Conservation (phyloP, 352 stramenopile species). For the Phytophthora pluvialis region DNA sequence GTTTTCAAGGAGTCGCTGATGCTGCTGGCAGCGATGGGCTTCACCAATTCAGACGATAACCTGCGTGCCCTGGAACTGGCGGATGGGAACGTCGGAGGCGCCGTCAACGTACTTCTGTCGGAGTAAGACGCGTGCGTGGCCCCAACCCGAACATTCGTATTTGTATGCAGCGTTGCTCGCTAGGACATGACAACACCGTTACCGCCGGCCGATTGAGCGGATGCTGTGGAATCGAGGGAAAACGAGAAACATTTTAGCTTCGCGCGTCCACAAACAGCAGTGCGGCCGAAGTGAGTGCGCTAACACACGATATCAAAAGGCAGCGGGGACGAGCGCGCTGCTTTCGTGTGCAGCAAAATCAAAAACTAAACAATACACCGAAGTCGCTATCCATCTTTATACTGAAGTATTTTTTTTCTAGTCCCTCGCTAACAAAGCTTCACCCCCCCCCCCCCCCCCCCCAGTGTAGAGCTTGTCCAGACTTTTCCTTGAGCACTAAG, state of each 20-base stretch:
- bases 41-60: constrained; percentile 56
- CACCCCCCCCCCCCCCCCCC: too few species aligned
- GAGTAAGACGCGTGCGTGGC: constrained; percentile 34
- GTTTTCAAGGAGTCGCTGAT: constrained; percentile 48
- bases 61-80: constrained; percentile 46
- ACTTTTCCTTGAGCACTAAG: too few species aligned
- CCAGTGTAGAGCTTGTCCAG: too few species aligned
- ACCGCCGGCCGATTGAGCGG: neutral
- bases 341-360: too few species aligned
- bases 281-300: too few species aligned
- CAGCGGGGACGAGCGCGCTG: too few species aligned
- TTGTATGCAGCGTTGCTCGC: constrained; percentile 19
- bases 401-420: too few species aligned
- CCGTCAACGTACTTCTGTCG: constrained; percentile 56
- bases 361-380: too few species aligned
- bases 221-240: constrained; percentile 6
- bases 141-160: constrained; percentile 5
- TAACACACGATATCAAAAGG: too few species aligned
- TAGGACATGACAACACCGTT: constrained; percentile 1
- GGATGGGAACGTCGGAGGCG: constrained; percentile 54
- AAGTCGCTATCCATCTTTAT: too few species aligned
- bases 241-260: neutral
- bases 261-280: too few species aligned
- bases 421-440: too few species aligned
- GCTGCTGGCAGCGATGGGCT: constrained; percentile 69